Evolutionary conservation across 2,329 filamentous ascomycete species (phyloP).

Genomic region (Fusarium pseudoanthophilum): DNA sequence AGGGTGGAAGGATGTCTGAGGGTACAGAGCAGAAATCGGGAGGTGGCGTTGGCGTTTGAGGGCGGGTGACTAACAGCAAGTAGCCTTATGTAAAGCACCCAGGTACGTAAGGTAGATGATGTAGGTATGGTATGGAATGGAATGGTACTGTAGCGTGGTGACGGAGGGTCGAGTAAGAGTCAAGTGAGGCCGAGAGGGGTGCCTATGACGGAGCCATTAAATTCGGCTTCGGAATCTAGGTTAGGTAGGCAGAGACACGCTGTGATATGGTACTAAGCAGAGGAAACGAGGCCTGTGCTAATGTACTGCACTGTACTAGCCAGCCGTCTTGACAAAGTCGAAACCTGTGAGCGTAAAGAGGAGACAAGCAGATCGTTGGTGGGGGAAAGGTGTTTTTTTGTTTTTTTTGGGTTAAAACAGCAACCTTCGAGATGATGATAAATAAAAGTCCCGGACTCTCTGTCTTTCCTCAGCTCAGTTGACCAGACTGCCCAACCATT

Average conservation of each 20-base stretch:
- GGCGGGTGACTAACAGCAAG: conserved; percentile 35
- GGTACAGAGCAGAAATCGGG: conserved; percentile 26
- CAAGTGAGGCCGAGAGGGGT: conserved; percentile 36
- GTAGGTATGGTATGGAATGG: not conserved
- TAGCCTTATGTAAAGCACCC: conserved; percentile 4
- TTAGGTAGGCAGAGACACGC: conserved; percentile 24
- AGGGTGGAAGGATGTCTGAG: conserved; percentile 26
- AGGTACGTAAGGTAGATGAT: conserved; percentile 1
- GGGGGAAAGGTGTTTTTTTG: not conserved
- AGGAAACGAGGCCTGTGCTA: not conserved
- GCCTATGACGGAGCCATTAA: conserved; percentile 37
- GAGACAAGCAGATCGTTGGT: not conserved
- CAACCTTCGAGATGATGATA: conserved; percentile 15
- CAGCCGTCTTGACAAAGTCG: conserved; percentile 1
- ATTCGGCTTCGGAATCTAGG: conserved; percentile 10
- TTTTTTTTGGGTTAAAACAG: not conserved
- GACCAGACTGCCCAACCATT: conserved; percentile 20
- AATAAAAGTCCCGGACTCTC: conserved; percentile 17
- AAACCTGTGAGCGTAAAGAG: not conserved
- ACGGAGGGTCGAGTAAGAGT: conserved; percentile 34
- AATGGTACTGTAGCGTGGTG: conserved; percentile 14
- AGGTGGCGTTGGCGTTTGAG: conserved; percentile 37
- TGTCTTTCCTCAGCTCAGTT: conserved; percentile 4
- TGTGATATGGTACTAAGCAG: not conserved
- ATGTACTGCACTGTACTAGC: not conserved